phyloP scores from a whole-genome alignment of 129 eudicot genomes.

The Artemisia annua region DNA sequence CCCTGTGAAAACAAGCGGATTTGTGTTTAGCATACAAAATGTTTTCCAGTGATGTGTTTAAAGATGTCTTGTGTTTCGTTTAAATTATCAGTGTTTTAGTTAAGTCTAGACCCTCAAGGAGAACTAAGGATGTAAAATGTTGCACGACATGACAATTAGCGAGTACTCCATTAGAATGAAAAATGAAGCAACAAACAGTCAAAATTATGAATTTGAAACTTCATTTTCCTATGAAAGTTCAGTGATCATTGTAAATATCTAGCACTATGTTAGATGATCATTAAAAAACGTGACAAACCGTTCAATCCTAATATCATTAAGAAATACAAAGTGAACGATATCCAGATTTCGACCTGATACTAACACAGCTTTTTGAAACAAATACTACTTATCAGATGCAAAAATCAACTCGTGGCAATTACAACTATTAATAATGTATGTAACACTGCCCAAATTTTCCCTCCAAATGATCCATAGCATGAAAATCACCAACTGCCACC shows the following conservation, averaged over 20 bases:
- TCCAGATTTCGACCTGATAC: neutral
- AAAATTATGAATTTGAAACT: too few species aligned
- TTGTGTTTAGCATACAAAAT: constrained; percentile 3
- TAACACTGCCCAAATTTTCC: constrained; percentile 5
- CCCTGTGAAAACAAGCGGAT: constrained; percentile 11
- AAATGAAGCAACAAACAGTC: too few species aligned
- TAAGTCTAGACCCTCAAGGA: neutral
- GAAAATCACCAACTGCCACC: constrained; percentile 5
- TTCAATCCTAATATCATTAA: neutral
- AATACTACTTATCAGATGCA: neutral
- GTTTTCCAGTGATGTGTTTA: constrained; percentile 4
- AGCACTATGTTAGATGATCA: neutral
- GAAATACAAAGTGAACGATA: neutral
- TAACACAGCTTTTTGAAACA: constrained; percentile 2
- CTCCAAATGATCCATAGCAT: constrained; percentile 6
- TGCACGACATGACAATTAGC: too few species aligned
- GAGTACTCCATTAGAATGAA: too few species aligned
- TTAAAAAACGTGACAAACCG: neutral
- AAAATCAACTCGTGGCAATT: neutral
- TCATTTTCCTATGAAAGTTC: too few species aligned
- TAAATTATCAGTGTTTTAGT: neutral
- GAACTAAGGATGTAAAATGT: neutral
- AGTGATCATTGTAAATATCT: neutral
- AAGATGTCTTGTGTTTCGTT: neutral
- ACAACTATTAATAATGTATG: neutral